Evolutionary conservation across 2,329 filamentous ascomycete genomes (phyloP).

Genomic region (Diplodia mutila): DNA sequence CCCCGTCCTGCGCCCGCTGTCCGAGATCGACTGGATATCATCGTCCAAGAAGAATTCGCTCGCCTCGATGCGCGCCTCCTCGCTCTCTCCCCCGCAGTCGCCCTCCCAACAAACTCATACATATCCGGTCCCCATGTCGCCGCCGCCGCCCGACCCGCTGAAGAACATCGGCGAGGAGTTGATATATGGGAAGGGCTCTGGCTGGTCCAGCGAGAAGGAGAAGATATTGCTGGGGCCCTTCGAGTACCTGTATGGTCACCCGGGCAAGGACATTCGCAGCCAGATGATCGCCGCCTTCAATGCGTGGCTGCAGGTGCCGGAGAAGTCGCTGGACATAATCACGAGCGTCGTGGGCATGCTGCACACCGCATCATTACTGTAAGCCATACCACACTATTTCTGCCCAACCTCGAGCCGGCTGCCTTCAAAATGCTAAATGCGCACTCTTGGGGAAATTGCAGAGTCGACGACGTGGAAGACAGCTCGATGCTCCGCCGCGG

Average conservation of each 20-base stretch:
- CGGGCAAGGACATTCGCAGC: constrained; percentile 82
- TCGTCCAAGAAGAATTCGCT: constrained; percentile 41
- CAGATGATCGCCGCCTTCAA: constrained; percentile 83
- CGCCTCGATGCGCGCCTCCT: constrained; percentile 26
- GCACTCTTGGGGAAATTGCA: constrained; percentile 26
- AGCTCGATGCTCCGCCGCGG: constrained; percentile 75
- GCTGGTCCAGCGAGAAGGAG: constrained; percentile 77
- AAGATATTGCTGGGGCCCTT: constrained; percentile 76
- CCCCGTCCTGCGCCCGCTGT: constrained; percentile 41
- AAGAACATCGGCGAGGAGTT: constrained; percentile 43
- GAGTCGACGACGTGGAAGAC: constrained; percentile 86
- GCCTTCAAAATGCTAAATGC: background rate
- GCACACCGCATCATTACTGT: constrained; percentile 79
- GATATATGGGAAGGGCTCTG: constrained; percentile 47
- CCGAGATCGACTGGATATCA: constrained; percentile 45
- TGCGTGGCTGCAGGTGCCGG: constrained; percentile 74
- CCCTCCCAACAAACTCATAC: constrained; percentile 28
- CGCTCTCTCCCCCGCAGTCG: constrained; percentile 26
- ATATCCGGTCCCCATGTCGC: constrained; percentile 38
- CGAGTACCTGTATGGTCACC: constrained; percentile 77
- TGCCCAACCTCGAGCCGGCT: background rate
- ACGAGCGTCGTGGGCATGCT: constrained; percentile 82
- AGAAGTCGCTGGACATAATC: constrained; percentile 71
- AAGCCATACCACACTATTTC: constrained; percentile 27
- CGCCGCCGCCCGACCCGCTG: constrained; percentile 33